phyloP scores from a whole-genome alignment of 2,329 filamentous ascomycete species.

The Aspergillus thermomutatus region DNA sequence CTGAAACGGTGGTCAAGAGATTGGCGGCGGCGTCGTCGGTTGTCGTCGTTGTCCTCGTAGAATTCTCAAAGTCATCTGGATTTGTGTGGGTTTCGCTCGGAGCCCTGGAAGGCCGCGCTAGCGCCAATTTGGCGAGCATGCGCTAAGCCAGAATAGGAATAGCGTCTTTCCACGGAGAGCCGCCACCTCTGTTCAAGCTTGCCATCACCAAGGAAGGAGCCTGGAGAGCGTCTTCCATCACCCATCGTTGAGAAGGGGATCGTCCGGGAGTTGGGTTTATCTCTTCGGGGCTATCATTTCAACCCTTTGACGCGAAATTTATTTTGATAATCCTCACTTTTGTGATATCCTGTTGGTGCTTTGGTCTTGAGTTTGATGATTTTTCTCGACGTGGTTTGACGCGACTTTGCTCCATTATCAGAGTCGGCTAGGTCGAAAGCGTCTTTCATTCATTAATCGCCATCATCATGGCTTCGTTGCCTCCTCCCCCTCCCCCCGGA shows the following conservation, averaged over 20 bases:
- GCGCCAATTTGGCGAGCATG: conserved; percentile 32
- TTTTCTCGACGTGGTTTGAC: conserved; percentile 29
- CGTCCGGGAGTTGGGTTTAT: conserved; percentile 17
- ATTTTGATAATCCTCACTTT: not conserved
- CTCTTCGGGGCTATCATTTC: conserved; percentile 15
- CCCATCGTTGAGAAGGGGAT: conserved; percentile 29
- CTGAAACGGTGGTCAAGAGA: conserved; percentile 39
- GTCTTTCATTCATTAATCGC: conserved; percentile 19
- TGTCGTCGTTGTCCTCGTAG: conserved; percentile 41
- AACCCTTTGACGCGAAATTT: conserved; percentile 6
- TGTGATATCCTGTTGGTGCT: conserved; percentile 12
- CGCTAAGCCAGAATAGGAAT: conserved; percentile 28
- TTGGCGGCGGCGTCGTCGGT: conserved; percentile 39
- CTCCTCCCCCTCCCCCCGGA: conserved; percentile 66
- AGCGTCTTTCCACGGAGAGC: conserved; percentile 21
- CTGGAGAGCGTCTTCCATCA: conserved; percentile 20
- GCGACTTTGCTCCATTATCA: conserved; percentile 28
- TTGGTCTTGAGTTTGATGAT: conserved; percentile 16
- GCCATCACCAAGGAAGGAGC: conserved; percentile 19
- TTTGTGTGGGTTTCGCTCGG: conserved; percentile 45
- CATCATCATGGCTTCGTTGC: conserved; percentile 55
- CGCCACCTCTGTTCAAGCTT: conserved; percentile 38
- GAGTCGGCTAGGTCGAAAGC: conserved; percentile 25
- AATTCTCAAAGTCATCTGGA: conserved; percentile 38
- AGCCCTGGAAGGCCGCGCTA: conserved; percentile 41